phyloP scores from a whole-genome alignment of 352 stramenopile species.

The Achlya hypogyna region DNA sequence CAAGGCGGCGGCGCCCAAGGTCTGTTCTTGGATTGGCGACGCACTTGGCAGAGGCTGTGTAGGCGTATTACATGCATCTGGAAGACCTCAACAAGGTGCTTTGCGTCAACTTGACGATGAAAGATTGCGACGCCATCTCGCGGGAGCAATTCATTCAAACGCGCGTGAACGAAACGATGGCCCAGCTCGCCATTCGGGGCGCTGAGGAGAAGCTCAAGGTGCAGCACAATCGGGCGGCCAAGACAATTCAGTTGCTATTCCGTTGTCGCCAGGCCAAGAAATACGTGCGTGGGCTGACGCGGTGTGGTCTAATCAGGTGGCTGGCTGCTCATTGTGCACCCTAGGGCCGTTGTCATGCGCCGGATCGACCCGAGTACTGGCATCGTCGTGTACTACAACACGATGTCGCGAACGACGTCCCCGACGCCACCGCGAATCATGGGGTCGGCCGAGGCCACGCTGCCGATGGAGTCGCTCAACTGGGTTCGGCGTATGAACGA shows the following conservation, averaged over 20 bases:
- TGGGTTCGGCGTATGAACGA: slow-evolving; percentile 48
- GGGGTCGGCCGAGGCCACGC: slow-evolving; percentile 36
- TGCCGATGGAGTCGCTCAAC: slow-evolving; percentile 49
- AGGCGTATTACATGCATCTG: slow-evolving; percentile 38
- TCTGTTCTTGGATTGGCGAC: slow-evolving; percentile 23
- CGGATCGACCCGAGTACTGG: slow-evolving; percentile 47
- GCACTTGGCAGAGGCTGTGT: neutral
- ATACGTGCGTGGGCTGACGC: slow-evolving; percentile 38
- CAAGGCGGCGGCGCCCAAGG: slow-evolving; percentile 35
- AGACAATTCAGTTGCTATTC: slow-evolving; percentile 59
- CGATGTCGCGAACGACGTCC: slow-evolving; percentile 30
- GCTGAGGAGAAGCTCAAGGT: slow-evolving; percentile 28
- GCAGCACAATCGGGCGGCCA: slow-evolving; percentile 29
- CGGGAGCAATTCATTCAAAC: slow-evolving; percentile 47
- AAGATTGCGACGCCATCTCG: slow-evolving; percentile 51
- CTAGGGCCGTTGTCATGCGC: slow-evolving; percentile 36
- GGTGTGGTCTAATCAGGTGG: neutral
- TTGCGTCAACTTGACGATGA: slow-evolving; percentile 56
- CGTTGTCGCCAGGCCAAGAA: slow-evolving; percentile 38
- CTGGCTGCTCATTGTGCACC: neutral
- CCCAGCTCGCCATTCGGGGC: slow-evolving; percentile 24
- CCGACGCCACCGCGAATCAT: slow-evolving; percentile 36
- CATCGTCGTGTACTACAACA: slow-evolving; percentile 52
- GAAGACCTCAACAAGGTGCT: slow-evolving; percentile 57
- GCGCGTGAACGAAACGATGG: slow-evolving; percentile 35